Conservation (phyloP, 306 rosid genomes). For the Arachis hypogaea region DNA sequence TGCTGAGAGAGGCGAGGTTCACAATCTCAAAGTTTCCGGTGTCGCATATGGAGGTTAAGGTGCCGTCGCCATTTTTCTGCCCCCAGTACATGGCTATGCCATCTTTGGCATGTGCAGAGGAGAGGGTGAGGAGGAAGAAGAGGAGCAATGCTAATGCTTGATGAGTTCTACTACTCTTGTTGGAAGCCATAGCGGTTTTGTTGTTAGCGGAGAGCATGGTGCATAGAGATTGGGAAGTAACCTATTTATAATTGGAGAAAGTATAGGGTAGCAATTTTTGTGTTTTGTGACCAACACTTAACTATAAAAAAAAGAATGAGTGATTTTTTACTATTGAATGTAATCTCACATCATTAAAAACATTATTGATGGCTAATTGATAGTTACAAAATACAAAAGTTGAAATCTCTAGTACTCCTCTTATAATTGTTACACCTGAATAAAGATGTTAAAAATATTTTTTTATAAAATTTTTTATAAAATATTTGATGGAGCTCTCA, state of each 20-base stretch:
- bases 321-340: too few relatives aligned
- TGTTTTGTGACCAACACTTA: too few relatives aligned
- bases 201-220: neutral
- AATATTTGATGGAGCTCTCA: too few relatives aligned
- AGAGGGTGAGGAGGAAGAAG: constrained; percentile 7
- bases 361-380: too few relatives aligned
- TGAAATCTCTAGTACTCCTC: too few relatives aligned
- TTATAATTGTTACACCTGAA: neutral
- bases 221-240: neutral
- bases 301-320: too few relatives aligned
- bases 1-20: constrained; percentile 50
- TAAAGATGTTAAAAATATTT: too few relatives aligned
- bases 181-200: constrained; percentile 4
- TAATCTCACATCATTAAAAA: too few relatives aligned
- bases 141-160: neutral
- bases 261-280: too few relatives aligned
- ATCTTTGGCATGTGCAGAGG: neutral
- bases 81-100: constrained; percentile 60
- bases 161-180: neutral
- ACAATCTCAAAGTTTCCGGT: constrained; percentile 42
- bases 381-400: too few relatives aligned
- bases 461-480: too few relatives aligned
- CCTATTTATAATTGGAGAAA: neutral
- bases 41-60: constrained; percentile 48
- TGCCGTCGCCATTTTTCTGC: constrained; percentile 44